Evolutionary conservation across 768 basidiomycete genomes (phyloP), one percentile per base, ranked within the genome.

Genomic region (Rhizopogon vesiculosus): DNA sequence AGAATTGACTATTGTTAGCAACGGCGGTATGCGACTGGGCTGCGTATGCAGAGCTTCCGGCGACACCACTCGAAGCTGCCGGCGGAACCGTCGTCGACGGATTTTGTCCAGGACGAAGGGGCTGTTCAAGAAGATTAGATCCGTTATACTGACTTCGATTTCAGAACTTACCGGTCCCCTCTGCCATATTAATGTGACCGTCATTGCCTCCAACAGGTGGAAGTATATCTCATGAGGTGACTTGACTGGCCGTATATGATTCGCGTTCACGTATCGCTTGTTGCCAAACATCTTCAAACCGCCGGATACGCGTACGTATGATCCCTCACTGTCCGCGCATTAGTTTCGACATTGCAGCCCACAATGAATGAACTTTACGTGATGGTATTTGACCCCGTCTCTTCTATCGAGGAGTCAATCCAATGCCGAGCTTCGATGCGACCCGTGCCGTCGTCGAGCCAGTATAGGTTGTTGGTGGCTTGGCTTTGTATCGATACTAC

Each of bases 371-470:
- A 13, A 50, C 19, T 41, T 50, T 16, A 42, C n/a, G 19, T 38
- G 35, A 49, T 49, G 35, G 38, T 16, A 16, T 22, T 49, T 9
- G 38, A 16, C 15, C 48, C 48, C 35, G 48, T 38, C 22, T 85
- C 85, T 28, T 81, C 81, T 46, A 69, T 71, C 38, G 76, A 76
- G 10, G 83, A 76, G 61, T 93, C 91, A 9, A 86, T 74, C 95
- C 96, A 98, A 59, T 86, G 86, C 22, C 89, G 83, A 22, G 84
- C 87, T 63, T 91, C 89, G 18, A 89, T 81, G 42, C 72, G 73
- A 19, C 87, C 93, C 2, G 91, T 90, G 12, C 94, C 93, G 67
- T 99, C 96, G 56, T 94, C 89, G 5, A 99, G 74, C 56, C 74
- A 70, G 65, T 92, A 93, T 38, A 86, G 82, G 55, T 81, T 82